Base-by-base conservation (phyloP, 106 monocot species). In the Phalaenopsis equestris region DNA sequence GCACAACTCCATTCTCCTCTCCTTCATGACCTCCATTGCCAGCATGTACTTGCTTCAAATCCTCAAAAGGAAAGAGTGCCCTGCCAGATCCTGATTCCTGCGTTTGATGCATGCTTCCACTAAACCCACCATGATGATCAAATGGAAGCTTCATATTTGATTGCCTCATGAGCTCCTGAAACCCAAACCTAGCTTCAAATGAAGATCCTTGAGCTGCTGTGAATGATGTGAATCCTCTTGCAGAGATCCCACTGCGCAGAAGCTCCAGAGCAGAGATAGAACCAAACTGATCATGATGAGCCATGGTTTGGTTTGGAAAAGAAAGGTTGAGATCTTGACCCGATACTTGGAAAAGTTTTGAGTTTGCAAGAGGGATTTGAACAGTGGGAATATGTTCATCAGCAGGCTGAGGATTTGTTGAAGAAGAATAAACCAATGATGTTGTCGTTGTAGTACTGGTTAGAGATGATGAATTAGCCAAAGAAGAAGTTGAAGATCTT, bases 101-200 rank as follows among this genome's bases (percentile, higher is more conserved):
- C 19, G 45, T 75, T 52, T 70, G 38, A 30, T 70, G 70, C 39
- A 70, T 70, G 38, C 2, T n/a, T 38, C 38, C 70, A 70, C 39
- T 38, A 30, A 30, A 18, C 16, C 49, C 30, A 76, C 24, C 49
- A 12, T 48, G 49, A 47, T 23, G 17, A 49, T 19, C 21, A 24
- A 23, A 76, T 30, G 76, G 76, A 39, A 76, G 76, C 49, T 76
- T 76, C 76, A 24, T 0, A 19, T 52, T 49, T 10, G 49, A 24
- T 4, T 16, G 76, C 21, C 49, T 76, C 76, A 76, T 49, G 48
- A 49, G 46, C 48, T 76, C 76, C 76, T 76, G 76, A 49, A 76
- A 76, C 16, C 49, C 76, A 42, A 76, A 76, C 46, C 76, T 49
- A 24, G 24, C 24, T 36, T 24, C 76, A 30, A 76, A 49, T 3